Percentiles rank a stretch among this genome's conserved stretches.
These are phyloP conservation scores for Dactylellina cionopaga DNA, from an alignment of 2,329 filamentous ascomycete species.

Conservation along the genomic window DNA sequence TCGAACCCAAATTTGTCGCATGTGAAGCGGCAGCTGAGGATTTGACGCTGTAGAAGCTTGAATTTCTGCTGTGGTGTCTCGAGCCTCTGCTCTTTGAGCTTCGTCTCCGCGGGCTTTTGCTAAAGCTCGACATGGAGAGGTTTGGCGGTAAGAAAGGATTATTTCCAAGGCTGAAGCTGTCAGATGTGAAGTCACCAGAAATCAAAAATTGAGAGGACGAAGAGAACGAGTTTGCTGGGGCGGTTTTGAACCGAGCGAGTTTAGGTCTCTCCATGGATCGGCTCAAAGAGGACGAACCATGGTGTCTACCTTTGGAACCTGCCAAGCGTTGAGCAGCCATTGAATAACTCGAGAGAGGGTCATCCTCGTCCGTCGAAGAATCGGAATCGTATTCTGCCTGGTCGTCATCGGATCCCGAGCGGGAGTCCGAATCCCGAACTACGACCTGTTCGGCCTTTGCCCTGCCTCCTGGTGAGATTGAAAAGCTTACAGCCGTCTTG, in stretches of 20 bases:
- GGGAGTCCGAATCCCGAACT: constrained; percentile 3
- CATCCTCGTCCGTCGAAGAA: constrained; percentile 51
- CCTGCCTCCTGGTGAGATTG: constrained; percentile 48
- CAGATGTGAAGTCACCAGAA: constrained; percentile 47
- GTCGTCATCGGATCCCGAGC: constrained; percentile 31
- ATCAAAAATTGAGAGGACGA: constrained; percentile 32
- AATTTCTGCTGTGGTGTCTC: constrained; percentile 26
- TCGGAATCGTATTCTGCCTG: constrained; percentile 48
- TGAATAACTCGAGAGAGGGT: constrained; percentile 45
- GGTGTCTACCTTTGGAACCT: constrained; percentile 22
- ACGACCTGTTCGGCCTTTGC: constrained; percentile 45
- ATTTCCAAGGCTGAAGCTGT: constrained; percentile 29
- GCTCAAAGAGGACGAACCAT: constrained; percentile 15
- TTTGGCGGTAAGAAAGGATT: constrained; percentile 39
- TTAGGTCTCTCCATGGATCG: constrained; percentile 43
- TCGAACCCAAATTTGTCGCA: constrained; percentile 30
- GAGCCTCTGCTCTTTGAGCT: constrained; percentile 11
- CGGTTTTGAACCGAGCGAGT: constrained; percentile 47
- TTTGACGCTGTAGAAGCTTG: constrained; percentile 29
- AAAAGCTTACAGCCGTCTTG: constrained; percentile 40
- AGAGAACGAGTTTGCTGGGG: constrained; percentile 23
- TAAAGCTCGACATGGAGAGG: constrained; percentile 35
- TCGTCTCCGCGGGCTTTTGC: constrained; percentile 22
- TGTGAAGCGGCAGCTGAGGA: constrained; percentile 19
- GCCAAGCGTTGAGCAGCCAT: constrained; percentile 43